Evolutionary conservation across 106 monocot species (phyloP), one percentile per base, ranked within the genome.

Genomic region (Gastrodia elata): DNA sequence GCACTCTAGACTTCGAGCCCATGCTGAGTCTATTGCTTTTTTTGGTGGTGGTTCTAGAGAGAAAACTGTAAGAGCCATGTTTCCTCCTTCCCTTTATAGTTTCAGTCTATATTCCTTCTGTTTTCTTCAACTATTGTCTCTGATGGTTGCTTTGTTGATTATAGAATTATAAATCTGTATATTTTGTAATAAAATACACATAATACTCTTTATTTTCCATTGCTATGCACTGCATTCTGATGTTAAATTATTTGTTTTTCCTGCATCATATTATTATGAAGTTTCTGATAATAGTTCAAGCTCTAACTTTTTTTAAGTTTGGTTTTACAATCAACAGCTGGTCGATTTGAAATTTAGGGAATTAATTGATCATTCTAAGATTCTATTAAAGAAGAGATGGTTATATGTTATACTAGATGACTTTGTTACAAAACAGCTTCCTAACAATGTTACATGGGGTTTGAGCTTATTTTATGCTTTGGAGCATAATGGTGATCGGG

Each of bases 21-120:
- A 98, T 88, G 98, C 93, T 68, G 98, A 98, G 84, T 98, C 98
- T 20, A 71, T 98, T 87, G 98, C 98, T 75, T 98, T 98, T 71
- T 98, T 98, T 83, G 98, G 93, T 75, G 98, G 98, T 73, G 98
- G 98, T 73, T 83, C 83, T 75, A 86, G 98, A 16, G 98, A 98
- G 83, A 98, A 88, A 87, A 76, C 91, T 93, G 98, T 98, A 77
- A 93, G 93, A 72, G 67, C 14, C 33, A 22, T 61, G 28, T 26
- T 28, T 59, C 20, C 9, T 14, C 10, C 32, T 61, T 61, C 61
- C 30, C 2, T 30, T 61, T 38, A 35, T 38, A 38, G 37, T 8
- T 5, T 70, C 20, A 35, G 38, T 67, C 64, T 67, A 38, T 67
- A 22, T 22, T 43, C 27, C 11, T 70, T 18, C 70, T 30, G 16